A percentile compares a stretch with the other conserved stretches of the same genome.
phyloP scores from a whole-genome alignment of 768 basidiomycete species.

The Mycena belliarum region DNA sequence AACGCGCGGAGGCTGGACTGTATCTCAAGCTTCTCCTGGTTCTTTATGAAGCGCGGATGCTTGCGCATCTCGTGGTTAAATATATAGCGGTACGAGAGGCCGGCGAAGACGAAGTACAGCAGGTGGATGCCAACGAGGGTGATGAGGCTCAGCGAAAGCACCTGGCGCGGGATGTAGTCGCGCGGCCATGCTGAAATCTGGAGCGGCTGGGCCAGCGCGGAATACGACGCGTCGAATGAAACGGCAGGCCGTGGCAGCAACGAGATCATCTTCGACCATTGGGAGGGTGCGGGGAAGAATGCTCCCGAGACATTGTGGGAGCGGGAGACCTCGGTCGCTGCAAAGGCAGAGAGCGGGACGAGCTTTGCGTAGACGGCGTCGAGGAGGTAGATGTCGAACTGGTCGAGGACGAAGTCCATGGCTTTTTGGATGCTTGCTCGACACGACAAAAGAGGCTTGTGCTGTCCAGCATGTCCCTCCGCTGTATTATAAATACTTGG shows the following conservation, averaged over 20 bases:
- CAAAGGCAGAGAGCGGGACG: constrained; percentile 62
- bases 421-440: neutral
- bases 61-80: constrained; percentile 96
- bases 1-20: constrained; percentile 71
- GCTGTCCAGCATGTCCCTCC: no score
- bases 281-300: constrained; percentile 32
- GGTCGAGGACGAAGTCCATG: constrained; percentile 85
- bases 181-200: constrained; percentile 80
- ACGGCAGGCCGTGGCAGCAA: constrained; percentile 60
- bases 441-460: no score
- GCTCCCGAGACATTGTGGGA: constrained; percentile 43
- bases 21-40: constrained; percentile 86
- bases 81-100: constrained; percentile 77
- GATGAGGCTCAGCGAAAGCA: constrained; percentile 67
- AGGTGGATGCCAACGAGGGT: constrained; percentile 81
- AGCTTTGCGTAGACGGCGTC: constrained; percentile 79
- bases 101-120: constrained; percentile 90
- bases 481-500: no score
- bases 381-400: constrained; percentile 71
- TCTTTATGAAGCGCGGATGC: constrained; percentile 90
- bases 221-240: constrained; percentile 32
- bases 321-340: constrained; percentile 28
- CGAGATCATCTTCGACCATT: constrained; percentile 57
- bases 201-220: constrained; percentile 28
- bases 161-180: constrained; percentile 77